Evolutionary conservation across 805 yeast species (phyloP).

Genomic region (Metschnikowia similis): DNA sequence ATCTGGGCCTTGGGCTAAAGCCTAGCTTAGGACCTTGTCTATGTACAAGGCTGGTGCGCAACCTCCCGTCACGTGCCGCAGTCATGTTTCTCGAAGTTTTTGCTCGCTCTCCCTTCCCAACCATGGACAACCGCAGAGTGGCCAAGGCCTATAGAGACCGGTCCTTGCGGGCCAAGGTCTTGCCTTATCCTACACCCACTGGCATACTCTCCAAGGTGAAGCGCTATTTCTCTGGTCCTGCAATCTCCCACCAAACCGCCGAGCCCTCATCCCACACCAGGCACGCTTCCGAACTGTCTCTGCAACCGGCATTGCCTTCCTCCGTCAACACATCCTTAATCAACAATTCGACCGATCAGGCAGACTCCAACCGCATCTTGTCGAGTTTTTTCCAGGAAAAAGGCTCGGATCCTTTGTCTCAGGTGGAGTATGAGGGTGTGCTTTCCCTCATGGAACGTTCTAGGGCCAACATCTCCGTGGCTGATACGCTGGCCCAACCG

Average conservation of each 20-base stretch:
- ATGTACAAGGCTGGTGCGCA: not conserved
- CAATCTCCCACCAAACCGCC: not conserved
- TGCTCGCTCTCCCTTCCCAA: not conserved
- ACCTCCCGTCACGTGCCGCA: constrained; percentile 2
- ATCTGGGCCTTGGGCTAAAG: no score
- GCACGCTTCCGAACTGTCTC: not conserved
- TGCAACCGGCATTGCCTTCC: constrained; percentile 1
- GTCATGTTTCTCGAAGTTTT: constrained; percentile 4
- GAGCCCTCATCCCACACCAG: not conserved
- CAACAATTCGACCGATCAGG: constrained; percentile 6
- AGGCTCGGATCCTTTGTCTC: constrained; percentile 71
- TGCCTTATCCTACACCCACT: constrained; percentile 20
- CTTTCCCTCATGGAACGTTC: constrained; percentile 45
- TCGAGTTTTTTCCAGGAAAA: constrained; percentile 68
- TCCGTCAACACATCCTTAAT: constrained; percentile 6
- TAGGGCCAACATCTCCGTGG: constrained; percentile 12
- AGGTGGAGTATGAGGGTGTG: constrained; percentile 80
- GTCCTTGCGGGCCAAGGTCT: constrained; percentile 16
- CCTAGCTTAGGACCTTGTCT: no score
- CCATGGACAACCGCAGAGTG: constrained; percentile 36
- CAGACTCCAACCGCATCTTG: constrained; percentile 48
- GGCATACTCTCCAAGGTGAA: constrained; percentile 28
- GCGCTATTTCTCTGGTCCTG: constrained; percentile 21
- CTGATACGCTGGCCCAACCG: constrained; percentile 6
- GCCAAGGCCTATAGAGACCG: constrained; percentile 25